These are phyloP conservation scores for Penicillium soppii DNA, from an alignment of 495 filamentous ascomycete species.

Conservation along the genomic window DNA sequence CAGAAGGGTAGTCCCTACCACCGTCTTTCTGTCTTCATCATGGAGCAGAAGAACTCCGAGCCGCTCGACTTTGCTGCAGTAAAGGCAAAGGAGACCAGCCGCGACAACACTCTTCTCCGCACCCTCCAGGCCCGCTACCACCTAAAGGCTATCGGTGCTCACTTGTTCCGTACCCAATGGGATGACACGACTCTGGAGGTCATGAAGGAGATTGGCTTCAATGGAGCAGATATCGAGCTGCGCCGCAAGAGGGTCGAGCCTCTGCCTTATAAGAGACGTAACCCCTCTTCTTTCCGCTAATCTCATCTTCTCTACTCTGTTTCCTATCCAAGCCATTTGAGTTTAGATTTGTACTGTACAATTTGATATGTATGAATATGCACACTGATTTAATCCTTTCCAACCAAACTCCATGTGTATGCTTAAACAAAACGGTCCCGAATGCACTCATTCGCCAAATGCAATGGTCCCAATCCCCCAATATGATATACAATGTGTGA, in stretches of 20 bases:
- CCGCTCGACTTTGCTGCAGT: conserved; percentile 60
- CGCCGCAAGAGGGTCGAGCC: conserved; percentile 67
- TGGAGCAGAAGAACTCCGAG: conserved; percentile 68
- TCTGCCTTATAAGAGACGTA: conserved; percentile 55
- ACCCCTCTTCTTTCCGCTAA: conserved; percentile 46
- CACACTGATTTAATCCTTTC: conserved; percentile 24
- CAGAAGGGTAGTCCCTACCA: conserved; percentile 93
- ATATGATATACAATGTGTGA: not conserved
- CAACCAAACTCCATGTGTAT: conserved; percentile 32
- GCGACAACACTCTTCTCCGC: conserved; percentile 71
- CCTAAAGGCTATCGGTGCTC: conserved; percentile 74
- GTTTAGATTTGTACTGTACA: conserved; percentile 47
- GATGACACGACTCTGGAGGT: conserved; percentile 81
- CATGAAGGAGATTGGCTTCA: conserved; percentile 75
- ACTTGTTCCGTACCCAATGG: conserved; percentile 86
- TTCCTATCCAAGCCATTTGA: conserved; percentile 21
- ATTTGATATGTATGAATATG: conserved; percentile 51
- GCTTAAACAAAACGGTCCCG: conserved; percentile 7
- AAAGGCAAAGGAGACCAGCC: conserved; percentile 47
- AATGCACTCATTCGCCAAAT: not conserved
- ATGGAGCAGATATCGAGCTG: conserved; percentile 80
- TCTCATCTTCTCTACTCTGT: conserved; percentile 12
- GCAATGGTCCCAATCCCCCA: not conserved
- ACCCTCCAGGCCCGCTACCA: conserved; percentile 65
- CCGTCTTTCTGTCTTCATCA: conserved; percentile 76